A percentile compares a stretch with the other conserved stretches of the same genome.
phyloP scores from a whole-genome alignment of 1,139 yeast genomes.

The Nakaseomyces nivariensis region DNA sequence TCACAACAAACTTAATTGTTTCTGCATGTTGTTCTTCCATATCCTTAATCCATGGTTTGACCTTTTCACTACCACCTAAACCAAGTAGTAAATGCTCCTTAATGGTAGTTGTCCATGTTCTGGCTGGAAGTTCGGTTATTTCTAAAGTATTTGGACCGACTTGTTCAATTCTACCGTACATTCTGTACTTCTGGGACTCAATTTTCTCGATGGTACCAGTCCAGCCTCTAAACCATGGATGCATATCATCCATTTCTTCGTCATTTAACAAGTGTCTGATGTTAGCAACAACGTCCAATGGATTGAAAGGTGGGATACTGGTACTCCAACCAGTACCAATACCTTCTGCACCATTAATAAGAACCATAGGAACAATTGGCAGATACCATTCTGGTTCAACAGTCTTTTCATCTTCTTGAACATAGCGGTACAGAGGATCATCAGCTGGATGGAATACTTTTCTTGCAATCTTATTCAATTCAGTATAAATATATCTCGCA shows the following conservation, averaged over 20 bases:
- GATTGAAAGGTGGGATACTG: slow-evolving; percentile 82
- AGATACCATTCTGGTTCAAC: slow-evolving; percentile 96
- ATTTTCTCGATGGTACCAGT: slow-evolving; percentile 64
- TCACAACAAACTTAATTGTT: slow-evolving; percentile 70
- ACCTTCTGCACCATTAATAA: slow-evolving; percentile 96
- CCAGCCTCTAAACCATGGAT: slow-evolving; percentile 97
- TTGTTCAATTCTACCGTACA: slow-evolving; percentile 74
- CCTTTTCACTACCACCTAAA: slow-evolving; percentile 60
- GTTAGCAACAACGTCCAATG: slow-evolving; percentile 69
- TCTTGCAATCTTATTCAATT: slow-evolving; percentile 64
- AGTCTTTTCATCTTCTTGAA: slow-evolving; percentile 87
- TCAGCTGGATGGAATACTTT: slow-evolving; percentile 72
- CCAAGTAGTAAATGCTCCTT: slow-evolving; percentile 76
- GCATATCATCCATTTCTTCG: slow-evolving; percentile 62
- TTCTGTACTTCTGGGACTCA: slow-evolving; percentile 57
- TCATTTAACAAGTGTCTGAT: slow-evolving; percentile 64
- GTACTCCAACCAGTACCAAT: slow-evolving; percentile 99
- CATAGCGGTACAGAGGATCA: slow-evolving; percentile 64
- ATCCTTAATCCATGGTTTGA: slow-evolving; percentile 82
- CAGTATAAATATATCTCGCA: slow-evolving; percentile 92
- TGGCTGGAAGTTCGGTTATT: slow-evolving; percentile 87
- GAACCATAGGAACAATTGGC: slow-evolving; percentile 84
- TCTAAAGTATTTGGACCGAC: slow-evolving; percentile 72
- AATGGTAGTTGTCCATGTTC: slow-evolving; percentile 85
- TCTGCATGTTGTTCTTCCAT: slow-evolving; percentile 89